Percentiles rank a stretch among this genome's conserved stretches.
Conservation (phyloP, 768 basidiomycete genomes). For the Tulasnella sp. region DNA sequence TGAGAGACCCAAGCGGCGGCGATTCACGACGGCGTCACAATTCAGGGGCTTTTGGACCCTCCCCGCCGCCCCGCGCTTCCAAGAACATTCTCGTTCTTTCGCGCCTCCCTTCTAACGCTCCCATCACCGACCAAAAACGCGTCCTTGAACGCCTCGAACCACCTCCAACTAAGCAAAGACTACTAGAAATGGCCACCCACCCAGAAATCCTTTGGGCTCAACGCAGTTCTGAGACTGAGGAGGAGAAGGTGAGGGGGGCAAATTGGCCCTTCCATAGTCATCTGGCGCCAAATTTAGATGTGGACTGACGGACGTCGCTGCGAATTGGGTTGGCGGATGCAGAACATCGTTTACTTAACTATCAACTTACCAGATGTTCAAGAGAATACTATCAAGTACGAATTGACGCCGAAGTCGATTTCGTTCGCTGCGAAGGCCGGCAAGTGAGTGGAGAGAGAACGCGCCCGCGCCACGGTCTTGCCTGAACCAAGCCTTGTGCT, state of each 20-base stretch:
- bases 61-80: slow-evolving; percentile 1
- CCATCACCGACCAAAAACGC: background rate
- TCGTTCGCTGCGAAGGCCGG: slow-evolving; percentile 64
- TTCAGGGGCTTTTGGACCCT: background rate
- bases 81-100: slow-evolving; percentile 15
- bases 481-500: background rate
- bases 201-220: slow-evolving; percentile 97
- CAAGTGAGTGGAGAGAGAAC: slow-evolving; percentile 48
- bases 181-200: slow-evolving; percentile 41
- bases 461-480: background rate
- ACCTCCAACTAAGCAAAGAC: background rate
- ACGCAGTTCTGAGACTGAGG: slow-evolving; percentile 63
- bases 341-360: slow-evolving; percentile 88
- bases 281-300: background rate
- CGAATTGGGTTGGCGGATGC: background rate
- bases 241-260: slow-evolving; percentile 58
- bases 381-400: slow-evolving; percentile 54
- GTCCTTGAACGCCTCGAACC: background rate
- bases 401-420: slow-evolving; percentile 54
- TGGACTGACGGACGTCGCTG: background rate
- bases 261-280: slow-evolving; percentile 4
- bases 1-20: background rate
- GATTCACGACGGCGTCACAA: background rate
- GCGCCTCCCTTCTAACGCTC: background rate
- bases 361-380: slow-evolving; percentile 76